Percentiles rank a stretch among this genome's conserved stretches.
These are phyloP conservation scores for Saitozyma sp. DNA, from an alignment of 768 basidiomycete genomes.

Conservation along the genomic window DNA sequence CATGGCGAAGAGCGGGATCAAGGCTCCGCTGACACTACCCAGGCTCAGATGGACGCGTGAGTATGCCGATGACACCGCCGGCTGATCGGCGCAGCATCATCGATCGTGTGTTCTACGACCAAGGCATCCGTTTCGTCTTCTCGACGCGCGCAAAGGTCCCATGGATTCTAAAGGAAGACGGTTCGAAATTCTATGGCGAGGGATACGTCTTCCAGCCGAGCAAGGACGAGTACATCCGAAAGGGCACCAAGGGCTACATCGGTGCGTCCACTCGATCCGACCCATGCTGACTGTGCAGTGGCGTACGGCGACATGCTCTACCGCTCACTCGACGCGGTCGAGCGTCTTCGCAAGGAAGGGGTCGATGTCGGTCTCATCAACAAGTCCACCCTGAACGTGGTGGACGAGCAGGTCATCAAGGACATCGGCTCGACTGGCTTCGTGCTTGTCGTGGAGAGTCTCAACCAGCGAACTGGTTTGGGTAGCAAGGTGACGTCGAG, in stretches of 20 bases:
- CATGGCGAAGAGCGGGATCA: no score
- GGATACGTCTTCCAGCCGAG: conserved; percentile 79
- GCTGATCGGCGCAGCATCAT: conserved; percentile 49
- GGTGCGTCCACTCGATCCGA: no score
- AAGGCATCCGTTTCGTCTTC: conserved; percentile 80
- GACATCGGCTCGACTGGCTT: conserved; percentile 74
- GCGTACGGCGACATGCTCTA: conserved; percentile 86
- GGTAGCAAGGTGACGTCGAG: conserved; percentile 22
- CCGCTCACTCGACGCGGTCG: conserved; percentile 77
- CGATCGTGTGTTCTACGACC: conserved; percentile 75
- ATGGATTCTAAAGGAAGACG: conserved; percentile 76
- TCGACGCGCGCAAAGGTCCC: conserved; percentile 88
- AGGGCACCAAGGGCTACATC: conserved; percentile 77
- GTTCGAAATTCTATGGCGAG: conserved; percentile 64
- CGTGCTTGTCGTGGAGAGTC: conserved; percentile 79
- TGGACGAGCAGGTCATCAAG: conserved; percentile 73
- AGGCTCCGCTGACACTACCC: neutral
- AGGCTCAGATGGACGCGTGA: conserved; percentile 20
- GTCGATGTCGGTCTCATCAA: conserved; percentile 82
- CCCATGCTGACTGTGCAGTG: conserved; percentile 50
- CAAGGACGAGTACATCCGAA: conserved; percentile 76
- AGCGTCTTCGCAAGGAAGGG: conserved; percentile 69
- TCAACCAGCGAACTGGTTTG: conserved; percentile 80
- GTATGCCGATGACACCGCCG: neutral
- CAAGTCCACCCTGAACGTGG: conserved; percentile 77